Percentiles rank a stretch among this genome's conserved stretches.
Evolutionary conservation across 2,329 filamentous ascomycete species (phyloP).

Genomic region (Alternaria atra): DNA sequence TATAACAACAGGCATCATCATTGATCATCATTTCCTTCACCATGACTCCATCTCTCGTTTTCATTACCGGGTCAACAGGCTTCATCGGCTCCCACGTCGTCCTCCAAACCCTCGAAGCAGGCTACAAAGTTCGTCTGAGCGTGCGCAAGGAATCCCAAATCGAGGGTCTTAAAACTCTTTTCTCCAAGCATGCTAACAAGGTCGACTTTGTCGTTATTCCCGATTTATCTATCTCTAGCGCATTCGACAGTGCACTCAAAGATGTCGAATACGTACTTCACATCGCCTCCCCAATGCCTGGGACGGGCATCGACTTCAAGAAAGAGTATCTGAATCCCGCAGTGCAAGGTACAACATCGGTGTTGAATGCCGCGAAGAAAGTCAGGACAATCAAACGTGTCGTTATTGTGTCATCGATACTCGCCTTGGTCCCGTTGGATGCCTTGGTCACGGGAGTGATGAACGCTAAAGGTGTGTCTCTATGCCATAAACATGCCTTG

Average conservation of each 20-base stretch:
- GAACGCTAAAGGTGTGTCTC: slow-evolving; percentile 11
- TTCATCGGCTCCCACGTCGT: slow-evolving; percentile 38
- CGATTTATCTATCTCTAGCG: slow-evolving; percentile 21
- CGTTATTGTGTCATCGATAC: slow-evolving; percentile 36
- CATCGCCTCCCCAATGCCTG: slow-evolving; percentile 40
- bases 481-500: background rate
- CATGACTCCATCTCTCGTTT: slow-evolving; percentile 30
- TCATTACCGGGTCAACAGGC: slow-evolving; percentile 42
- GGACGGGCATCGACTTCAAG: slow-evolving; percentile 23
- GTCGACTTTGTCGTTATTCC: slow-evolving; percentile 25
- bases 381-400: slow-evolving; percentile 34
- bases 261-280: slow-evolving; percentile 40
- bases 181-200: slow-evolving; percentile 11
- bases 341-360: slow-evolving; percentile 31
- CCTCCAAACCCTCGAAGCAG: slow-evolving; percentile 29
- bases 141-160: slow-evolving; percentile 30
- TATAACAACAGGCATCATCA: background rate
- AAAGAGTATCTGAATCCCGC: slow-evolving; percentile 37
- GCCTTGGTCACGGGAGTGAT: background rate
- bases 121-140: slow-evolving; percentile 40
- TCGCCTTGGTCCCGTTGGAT: slow-evolving; percentile 25
- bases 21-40: background rate
- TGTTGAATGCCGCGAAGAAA: slow-evolving; percentile 34
- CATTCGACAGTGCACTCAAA: slow-evolving; percentile 26
- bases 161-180: slow-evolving; percentile 14